Evolutionary conservation across 140 eudicot species (phyloP), one percentile per base, ranked within the genome.

Genomic region (Ambrosia hybrid): DNA sequence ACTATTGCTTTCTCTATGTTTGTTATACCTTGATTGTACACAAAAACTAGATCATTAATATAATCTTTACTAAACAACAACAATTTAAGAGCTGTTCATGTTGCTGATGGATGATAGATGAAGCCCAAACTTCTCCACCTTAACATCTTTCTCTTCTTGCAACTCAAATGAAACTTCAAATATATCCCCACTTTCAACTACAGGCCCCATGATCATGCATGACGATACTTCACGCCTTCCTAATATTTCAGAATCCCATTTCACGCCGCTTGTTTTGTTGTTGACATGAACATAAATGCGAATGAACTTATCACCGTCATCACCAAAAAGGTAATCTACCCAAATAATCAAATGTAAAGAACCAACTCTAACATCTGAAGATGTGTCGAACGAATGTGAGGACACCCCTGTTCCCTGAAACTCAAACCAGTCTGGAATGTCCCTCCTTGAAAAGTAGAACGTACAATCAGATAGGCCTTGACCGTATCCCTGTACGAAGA

Each of bases 41-140:
- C 34, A 30, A 65, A 38, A 64, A 8, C 15, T 16, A 5, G n/a
- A 55, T 33, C 30, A 68, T 34, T 39, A 30, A 30, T 30, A 30
- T 38, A 63, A 14, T 63, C 51, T 63, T 12, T 37, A 13, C 8
- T 63, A 37, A 1, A 38, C 39, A 38, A 15, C 3, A 43, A 65
- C 38, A 15, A 43, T 41, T 13, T 64, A 21, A 16, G 51, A 64
- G 13, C 36, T 64, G 43, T 11, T 64, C 39, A 64, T 64, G 69
- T 4, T 59, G 60, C 15, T 26, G 76, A 72, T 72, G 49, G 58
- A 48, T 49, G 45, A 39, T 43, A 75, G 14, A 76, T 76, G 69
- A 76, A 67, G 55, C 67, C 74, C 69, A 57, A 26, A 75, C 51
- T 67, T 67, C 63, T 64, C 78, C 46, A 67, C 26, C 62, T 46